Conservation (phyloP, 352 stramenopile genomes). For the Phytophthora sojae region DNA sequence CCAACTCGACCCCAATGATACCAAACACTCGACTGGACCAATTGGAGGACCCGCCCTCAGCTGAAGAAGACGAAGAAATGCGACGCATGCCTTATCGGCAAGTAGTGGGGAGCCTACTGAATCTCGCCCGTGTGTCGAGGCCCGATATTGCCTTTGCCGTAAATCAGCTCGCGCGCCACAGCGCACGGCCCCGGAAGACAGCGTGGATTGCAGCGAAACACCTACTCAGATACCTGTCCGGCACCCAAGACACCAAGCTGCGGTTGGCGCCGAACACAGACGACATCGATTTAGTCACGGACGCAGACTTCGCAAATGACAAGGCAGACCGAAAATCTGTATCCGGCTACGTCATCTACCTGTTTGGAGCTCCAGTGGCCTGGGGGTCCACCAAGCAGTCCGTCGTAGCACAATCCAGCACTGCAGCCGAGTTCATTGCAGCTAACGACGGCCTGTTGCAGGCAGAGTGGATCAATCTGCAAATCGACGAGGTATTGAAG, state of each 20-base stretch:
- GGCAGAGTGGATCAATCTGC: neutral
- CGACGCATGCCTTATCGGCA: neutral
- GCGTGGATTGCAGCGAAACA: neutral
- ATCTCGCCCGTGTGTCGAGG: neutral
- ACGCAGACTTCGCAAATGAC: slow-evolving; percentile 36
- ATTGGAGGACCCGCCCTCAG: too few species aligned
- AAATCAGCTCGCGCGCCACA: neutral
- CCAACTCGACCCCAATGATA: neutral
- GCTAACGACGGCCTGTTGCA: neutral
- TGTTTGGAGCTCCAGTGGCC: slow-evolving; percentile 22
- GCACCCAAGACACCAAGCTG: neutral
- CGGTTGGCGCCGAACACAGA: neutral
- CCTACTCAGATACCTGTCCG: slow-evolving; percentile 4
- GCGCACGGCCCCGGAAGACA: neutral
- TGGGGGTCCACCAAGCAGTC: slow-evolving; percentile 36
- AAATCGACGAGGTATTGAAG: neutral
- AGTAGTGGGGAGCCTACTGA: neutral
- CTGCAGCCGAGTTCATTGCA: slow-evolving; percentile 1
- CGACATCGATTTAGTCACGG: slow-evolving; percentile 1
- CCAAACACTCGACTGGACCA: neutral
- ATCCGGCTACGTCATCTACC: slow-evolving; percentile 12
- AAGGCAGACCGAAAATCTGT: slow-evolving; percentile 22
- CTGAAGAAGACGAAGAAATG: too few species aligned
- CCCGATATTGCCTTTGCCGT: neutral
- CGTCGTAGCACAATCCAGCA: slow-evolving; percentile 30